These are phyloP conservation scores for Macrocystidia cucumis DNA, from an alignment of 1,284 basidiomycete genomes.

Conservation along the genomic window DNA sequence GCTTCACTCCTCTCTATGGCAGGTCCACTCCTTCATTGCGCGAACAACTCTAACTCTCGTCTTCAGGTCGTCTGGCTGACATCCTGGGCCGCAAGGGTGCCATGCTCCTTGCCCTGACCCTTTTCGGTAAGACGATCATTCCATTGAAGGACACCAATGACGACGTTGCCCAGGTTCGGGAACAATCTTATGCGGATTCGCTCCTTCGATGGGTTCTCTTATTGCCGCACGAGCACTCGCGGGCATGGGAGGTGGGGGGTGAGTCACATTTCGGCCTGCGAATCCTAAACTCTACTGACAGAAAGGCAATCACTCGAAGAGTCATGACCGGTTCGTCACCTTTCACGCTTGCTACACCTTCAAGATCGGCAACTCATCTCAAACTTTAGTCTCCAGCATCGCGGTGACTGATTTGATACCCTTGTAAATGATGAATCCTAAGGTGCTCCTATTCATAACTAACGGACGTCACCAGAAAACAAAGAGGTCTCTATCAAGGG, in stretches of 20 bases:
- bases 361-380: conserved; percentile 13
- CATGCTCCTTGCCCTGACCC: conserved; percentile 71
- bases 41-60: conserved; percentile 15
- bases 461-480: conserved; percentile 44
- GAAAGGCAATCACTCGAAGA: no score
- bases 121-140: conserved; percentile 57
- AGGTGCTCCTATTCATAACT: conserved; percentile 7
- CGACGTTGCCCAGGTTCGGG: conserved; percentile 51
- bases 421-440: conserved; percentile 44
- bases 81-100: conserved; percentile 82
- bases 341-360: conserved; percentile 10
- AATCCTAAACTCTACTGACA: conserved; percentile 13
- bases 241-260: conserved; percentile 89
- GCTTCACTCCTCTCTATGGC: conserved; percentile 88
- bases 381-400: conserved; percentile 60
- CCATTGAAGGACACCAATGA: conserved; percentile 11
- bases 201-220: conserved; percentile 77
- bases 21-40: conserved; percentile 17
- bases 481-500: conserved; percentile 85
- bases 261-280: conserved; percentile 21
- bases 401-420: conserved; percentile 77
- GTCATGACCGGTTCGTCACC: conserved; percentile 69
- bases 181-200: conserved; percentile 76
- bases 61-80: conserved; percentile 74
- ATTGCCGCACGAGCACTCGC: conserved; percentile 78